Percentiles rank a stretch among this genome's conserved stretches.
Conservation (phyloP, 306 rosid genomes). For the Citrullus colocynthis region DNA sequence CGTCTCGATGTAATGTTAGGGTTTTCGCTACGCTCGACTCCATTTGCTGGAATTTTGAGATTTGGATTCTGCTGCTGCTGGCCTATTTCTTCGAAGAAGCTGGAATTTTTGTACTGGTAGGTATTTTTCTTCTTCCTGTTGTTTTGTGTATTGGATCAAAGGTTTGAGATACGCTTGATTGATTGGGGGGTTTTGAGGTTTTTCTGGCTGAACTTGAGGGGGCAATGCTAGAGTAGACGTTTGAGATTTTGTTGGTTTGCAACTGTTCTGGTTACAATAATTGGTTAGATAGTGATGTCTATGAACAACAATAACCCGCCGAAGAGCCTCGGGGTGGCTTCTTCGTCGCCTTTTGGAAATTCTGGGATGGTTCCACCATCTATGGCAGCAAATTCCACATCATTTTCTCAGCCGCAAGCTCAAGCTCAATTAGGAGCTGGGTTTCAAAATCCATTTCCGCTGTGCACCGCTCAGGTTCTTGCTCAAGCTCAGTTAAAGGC, state of each 20-base stretch:
- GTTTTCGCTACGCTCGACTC: background rate
- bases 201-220: background rate
- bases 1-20: background rate
- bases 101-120: background rate
- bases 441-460: constrained; percentile 68
- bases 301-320: constrained; percentile 68
- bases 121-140: background rate
- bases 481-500: constrained; percentile 88
- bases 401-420: constrained; percentile 55
- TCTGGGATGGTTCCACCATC: constrained; percentile 47
- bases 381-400: constrained; percentile 46
- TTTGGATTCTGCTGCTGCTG: background rate
- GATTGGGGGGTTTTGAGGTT: background rate
- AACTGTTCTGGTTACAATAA: constrained; percentile 14
- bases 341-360: constrained; percentile 76
- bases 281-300: constrained; percentile 62
- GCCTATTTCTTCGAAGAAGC: background rate
- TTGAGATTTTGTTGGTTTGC: background rate
- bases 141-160: background rate
- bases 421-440: constrained; percentile 61
- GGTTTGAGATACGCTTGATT: background rate
- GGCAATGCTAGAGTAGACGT: background rate
- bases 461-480: constrained; percentile 85
- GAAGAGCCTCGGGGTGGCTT: constrained; percentile 59
- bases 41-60: background rate